Evolutionary conservation across 768 basidiomycete species (phyloP), one percentile per base, ranked within the genome.

Genomic region (Baorangia bicolor): DNA sequence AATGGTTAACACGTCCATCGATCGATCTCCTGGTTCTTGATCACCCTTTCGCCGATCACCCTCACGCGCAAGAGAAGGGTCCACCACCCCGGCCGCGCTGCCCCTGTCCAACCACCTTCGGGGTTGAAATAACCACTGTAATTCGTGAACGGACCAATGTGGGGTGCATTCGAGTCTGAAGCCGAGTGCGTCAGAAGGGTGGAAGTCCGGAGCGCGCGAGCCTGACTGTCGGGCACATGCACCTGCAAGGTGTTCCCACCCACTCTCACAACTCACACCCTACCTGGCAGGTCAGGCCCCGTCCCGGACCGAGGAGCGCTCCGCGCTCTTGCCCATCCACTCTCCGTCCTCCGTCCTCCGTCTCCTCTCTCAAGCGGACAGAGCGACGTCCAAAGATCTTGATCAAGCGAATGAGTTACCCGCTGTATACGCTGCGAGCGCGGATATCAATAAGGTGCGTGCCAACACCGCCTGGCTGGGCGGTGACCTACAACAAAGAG

Each of bases 21-120:
- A n/a, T n/a, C n/a, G n/a, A n/a, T n/a, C n/a, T 77, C 73, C 60
- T 83, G 85, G 3, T 85, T 85, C 0, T 78, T 59, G 5, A 86
- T 27, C 30, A 96, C 71, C 23, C 73, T 77, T 1, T 85, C 92
- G 0, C 86, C 86, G 40, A 85, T 74, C 12, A 74, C 64, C n/a
- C 68, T 64, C 5, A 96, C 84, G 41, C 76, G 80, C 28, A 72
- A 65, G 48, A 87, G 79, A 55, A 90, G 71, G 11, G 78, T 66
- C 3, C 70, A n/a, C 63, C 10, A 93, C 64, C 4, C 88, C 92
- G n/a, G n/a, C 64, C 86, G 81, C 1, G 79, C 76, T 2, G 94
- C 92, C 64, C 87, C 78, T 3, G 83, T 92, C 94, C 94, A 98
- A 14, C 94, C 94, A 1, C 88, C 83, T 35, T 90, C 85, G 9